Base-by-base conservation (phyloP, 768 basidiomycete species). In the Royoungia palumana region DNA sequence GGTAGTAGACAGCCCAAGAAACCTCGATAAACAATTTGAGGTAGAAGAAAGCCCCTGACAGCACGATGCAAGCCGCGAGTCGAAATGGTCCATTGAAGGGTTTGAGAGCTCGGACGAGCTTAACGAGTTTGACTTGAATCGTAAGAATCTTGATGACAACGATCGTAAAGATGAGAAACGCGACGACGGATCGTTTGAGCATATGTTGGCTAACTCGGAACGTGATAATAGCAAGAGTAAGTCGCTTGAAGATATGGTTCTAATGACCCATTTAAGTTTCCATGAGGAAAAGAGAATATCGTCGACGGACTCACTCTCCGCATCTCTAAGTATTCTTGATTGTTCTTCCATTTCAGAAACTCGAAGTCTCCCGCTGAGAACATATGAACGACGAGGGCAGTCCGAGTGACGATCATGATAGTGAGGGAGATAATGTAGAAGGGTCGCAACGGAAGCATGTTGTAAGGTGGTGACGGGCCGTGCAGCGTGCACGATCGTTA, bases 141-240 rank as follows among this genome's bases (percentile, higher is more conserved):
- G 59, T 50, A 17, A 66, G 49, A 35, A 66, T 11, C 48, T 66
- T 66, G 59, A 65, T 47, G 52, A 57, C 53, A 51, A 65, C 51
- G 59, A 65, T 62, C 42, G 64, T 46, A 30, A 66, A 64, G 52
- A 65, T 59, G 55, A 65, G 50, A 43, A 64, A 62, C 32, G 59
- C 53, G 36, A 64, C 46, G 32, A 66, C 53, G 44, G 64, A 66
- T 46, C 59, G 64, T 48, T 57, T 66, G 45, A 64, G 44, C 55
- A 66, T 61, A 41, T 61, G 55, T 45, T 49, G 50, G 49, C 64
- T 49, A 38, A 62, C n/a, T n/a, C 57, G 64, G 30, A 66, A 61
- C 34, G 64, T 65, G 54, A 65, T 43, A 35, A 64, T 7, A 0
- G 62, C 57, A 32, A 65, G 45, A 30, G 56, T 59, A 30, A 65